Evolutionary conservation across 1,284 basidiomycete species (phyloP).

Genomic region (Erythrobasidium hasegawianum): DNA sequence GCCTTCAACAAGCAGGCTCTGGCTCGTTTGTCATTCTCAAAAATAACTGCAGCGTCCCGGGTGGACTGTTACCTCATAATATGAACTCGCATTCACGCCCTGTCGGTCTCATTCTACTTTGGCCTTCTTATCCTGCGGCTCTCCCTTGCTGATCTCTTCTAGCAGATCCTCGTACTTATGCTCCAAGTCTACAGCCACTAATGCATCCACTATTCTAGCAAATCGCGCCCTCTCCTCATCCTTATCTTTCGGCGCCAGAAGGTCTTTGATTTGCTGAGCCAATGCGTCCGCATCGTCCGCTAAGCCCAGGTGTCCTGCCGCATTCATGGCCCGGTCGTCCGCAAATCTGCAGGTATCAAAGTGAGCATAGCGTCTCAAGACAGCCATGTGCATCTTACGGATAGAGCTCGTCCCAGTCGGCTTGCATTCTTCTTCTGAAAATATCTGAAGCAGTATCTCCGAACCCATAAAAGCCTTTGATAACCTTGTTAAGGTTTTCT

Average conservation of each 20-base stretch:
- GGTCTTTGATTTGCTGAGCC: conserved; percentile 10
- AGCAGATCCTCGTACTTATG: conserved; percentile 25
- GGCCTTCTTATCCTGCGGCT: conserved; percentile 1
- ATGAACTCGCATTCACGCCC: too few species aligned
- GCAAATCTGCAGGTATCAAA: conserved; percentile 11
- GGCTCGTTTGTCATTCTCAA: too few species aligned
- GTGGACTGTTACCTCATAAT: too few species aligned
- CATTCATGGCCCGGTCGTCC: conserved; percentile 27
- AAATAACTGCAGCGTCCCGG: too few species aligned
- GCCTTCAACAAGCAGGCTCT: too few species aligned
- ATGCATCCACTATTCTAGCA: conserved; percentile 24
- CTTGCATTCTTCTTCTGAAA: conserved; percentile 26
- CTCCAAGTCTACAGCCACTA: conserved; percentile 23
- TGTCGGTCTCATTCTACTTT: background rate
- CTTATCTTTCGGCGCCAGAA: conserved; percentile 8
- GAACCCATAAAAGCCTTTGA: conserved; percentile 24
- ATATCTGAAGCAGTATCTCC: conserved; percentile 26
- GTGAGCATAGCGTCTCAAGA: background rate
- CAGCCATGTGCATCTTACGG: too few species aligned
- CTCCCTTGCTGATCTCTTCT: background rate
- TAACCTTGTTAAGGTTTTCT: conserved; percentile 2
- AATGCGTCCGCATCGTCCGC: conserved; percentile 9
- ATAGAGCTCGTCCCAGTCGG: conserved; percentile 26
- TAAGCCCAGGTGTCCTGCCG: conserved; percentile 24
- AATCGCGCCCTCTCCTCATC: conserved; percentile 8